These are phyloP conservation scores for Cryphonectria radicalis DNA, from an alignment of 2,329 filamentous ascomycete species.

Conservation along the genomic window DNA sequence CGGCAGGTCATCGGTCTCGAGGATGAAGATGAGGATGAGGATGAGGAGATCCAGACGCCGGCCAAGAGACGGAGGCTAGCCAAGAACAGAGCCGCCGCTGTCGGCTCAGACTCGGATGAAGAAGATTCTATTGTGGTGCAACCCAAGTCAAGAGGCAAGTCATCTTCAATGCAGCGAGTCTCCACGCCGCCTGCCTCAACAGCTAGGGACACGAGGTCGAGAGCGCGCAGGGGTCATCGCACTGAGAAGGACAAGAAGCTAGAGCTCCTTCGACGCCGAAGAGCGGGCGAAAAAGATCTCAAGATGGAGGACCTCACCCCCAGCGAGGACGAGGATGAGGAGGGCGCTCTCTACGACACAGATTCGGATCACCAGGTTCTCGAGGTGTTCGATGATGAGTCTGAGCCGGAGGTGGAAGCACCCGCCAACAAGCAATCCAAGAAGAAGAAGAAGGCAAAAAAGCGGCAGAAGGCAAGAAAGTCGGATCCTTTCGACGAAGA, in stretches of 20 bases:
- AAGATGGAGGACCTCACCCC: slow-evolving; percentile 37
- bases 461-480: slow-evolving; percentile 26
- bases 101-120: slow-evolving; percentile 1
- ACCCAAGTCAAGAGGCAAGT: slow-evolving; percentile 5
- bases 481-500: slow-evolving; percentile 13
- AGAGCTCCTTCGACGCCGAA: slow-evolving; percentile 44
- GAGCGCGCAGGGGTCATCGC: slow-evolving; percentile 37
- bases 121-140: slow-evolving; percentile 4
- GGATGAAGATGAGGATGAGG: slow-evolving; percentile 23
- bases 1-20: slow-evolving; percentile 9
- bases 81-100: slow-evolving; percentile 21
- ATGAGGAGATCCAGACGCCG: slow-evolving; percentile 33
- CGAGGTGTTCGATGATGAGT: slow-evolving; percentile 41
- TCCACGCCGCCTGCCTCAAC: slow-evolving; percentile 18
- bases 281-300: slow-evolving; percentile 44
- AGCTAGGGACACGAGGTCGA: slow-evolving; percentile 22
- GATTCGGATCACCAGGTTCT: slow-evolving; percentile 39
- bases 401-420: slow-evolving; percentile 31
- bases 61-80: slow-evolving; percentile 37
- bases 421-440: slow-evolving; percentile 26
- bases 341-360: slow-evolving; percentile 40
- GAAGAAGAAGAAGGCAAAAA: slow-evolving; percentile 29
- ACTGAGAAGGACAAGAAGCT: slow-evolving; percentile 46
- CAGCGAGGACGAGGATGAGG: slow-evolving; percentile 55
- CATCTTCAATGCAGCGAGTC: neutral